Base-by-base conservation (phyloP, 305 asterid genomes). In the Coffea humblotiana region DNA sequence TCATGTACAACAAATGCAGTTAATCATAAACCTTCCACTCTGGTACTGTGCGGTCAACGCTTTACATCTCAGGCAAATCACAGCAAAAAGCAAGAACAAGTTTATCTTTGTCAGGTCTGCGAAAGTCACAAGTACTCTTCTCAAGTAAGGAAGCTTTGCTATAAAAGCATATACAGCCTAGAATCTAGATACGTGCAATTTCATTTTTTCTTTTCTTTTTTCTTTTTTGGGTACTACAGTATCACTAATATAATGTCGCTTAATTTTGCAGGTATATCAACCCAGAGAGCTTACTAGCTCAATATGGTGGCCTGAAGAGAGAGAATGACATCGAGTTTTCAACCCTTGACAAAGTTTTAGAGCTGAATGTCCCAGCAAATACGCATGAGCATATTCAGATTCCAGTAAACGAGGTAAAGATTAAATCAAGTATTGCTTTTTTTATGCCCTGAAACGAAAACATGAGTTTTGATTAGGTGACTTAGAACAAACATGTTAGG, bases 251-350 rank as follows among this genome's bases (percentile, higher is more conserved):
- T 29, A 29, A 65, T 9, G 2, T 29, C 11, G n/a, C 16, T 43
- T 66, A 25, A 18, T 29, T 29, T 51, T 43, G 82, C 18, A 95
- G 99, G 90, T 88, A 79, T 48, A 92, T 92, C 32, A 81, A 90
- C 14, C 88, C 91, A 8, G 97, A 92, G 70, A 88, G 91, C 86
- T 84, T 95, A 72, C 83, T 80, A 52, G 86, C 77, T 15, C 84
- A 86, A 61, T 92, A 90, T 73, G 99, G 98, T 12, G 99, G 99
- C 14, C 86, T 92, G 45, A 82, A 83, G 82, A 83, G 91, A 82
- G 96, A 90, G 40, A 88, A 88, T 10, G 97, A 93, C 87, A 51
- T 60, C 0, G 98, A 93, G 52, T 95, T 95, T 86, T 83, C 98
- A 19, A 58, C 83, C 1, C 87, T 87, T n/a, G 97, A 95, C 87